These are phyloP conservation scores for Brasenia schreberi DNA, from an alignment of 164 flowering plant genomes.

Conservation along the genomic window DNA sequence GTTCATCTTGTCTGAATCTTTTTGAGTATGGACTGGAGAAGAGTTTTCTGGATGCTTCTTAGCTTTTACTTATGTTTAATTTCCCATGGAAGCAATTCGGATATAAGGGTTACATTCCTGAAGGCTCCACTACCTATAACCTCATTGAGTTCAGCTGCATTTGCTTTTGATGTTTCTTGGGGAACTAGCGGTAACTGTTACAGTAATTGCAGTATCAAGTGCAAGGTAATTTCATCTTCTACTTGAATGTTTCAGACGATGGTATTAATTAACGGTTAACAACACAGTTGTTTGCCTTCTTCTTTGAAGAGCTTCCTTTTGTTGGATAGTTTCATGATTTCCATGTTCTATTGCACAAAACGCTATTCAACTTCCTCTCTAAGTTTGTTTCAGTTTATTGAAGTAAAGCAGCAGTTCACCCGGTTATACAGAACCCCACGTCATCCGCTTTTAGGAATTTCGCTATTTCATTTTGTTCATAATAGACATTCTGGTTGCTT, in stretches of 20 bases:
- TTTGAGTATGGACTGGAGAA: slow-evolving; percentile 29
- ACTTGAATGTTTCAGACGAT: not conserved
- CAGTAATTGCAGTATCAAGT: slow-evolving; percentile 41
- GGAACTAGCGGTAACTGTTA: slow-evolving; percentile 26
- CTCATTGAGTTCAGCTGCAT: slow-evolving; percentile 32
- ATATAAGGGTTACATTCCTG: slow-evolving; percentile 40
- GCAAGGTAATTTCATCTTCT: slow-evolving; percentile 46
- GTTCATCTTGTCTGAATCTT: slow-evolving; percentile 3
- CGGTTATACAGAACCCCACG: too few relatives aligned
- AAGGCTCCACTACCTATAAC: slow-evolving; percentile 46
- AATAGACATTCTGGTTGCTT: too few relatives aligned
- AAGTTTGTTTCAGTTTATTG: too few relatives aligned
- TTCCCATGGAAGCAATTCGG: slow-evolving; percentile 23
- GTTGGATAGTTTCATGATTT: not conserved
- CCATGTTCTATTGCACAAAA: slow-evolving; percentile 1
- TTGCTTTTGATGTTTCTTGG: slow-evolving; percentile 46
- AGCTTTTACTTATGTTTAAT: slow-evolving; percentile 26
- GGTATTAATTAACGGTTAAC: not conserved
- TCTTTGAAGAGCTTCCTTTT: not conserved
- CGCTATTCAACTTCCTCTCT: too few relatives aligned
- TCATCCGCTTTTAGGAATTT: too few relatives aligned
- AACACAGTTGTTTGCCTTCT: not conserved
- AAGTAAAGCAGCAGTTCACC: too few relatives aligned
- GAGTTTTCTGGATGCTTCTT: slow-evolving; percentile 23
- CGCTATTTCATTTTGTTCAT: too few relatives aligned